phyloP scores from a whole-genome alignment of 768 basidiomycete genomes.

The Boletus reticulatus region DNA sequence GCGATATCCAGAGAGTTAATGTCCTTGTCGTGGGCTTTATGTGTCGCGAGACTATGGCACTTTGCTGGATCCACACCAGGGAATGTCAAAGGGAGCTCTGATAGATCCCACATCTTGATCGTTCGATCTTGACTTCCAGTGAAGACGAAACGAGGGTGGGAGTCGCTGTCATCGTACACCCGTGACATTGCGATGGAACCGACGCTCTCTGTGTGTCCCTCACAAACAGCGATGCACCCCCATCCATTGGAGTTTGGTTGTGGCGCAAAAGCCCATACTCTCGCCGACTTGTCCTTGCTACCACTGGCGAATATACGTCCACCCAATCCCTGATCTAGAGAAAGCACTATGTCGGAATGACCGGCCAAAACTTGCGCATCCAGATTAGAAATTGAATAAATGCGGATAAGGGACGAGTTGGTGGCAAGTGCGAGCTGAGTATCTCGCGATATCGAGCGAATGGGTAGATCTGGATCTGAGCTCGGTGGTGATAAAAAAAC shows the following conservation, averaged over 20 bases:
- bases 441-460: constrained; percentile 39
- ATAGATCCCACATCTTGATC: constrained; percentile 98
- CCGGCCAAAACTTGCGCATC: constrained; percentile 87
- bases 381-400: constrained; percentile 74
- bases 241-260: constrained; percentile 27
- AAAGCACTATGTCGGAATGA: constrained; percentile 89
- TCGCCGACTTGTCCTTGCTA: constrained; percentile 86
- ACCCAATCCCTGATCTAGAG: constrained; percentile 65
- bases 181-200: constrained; percentile 88
- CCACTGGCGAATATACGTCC: constrained; percentile 83
- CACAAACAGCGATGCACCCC: constrained; percentile 80
- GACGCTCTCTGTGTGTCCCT: constrained; percentile 92
- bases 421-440: constrained; percentile 91
- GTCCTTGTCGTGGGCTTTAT: constrained; percentile 96
- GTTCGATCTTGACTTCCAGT: constrained; percentile 97
- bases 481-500: constrained; percentile 62
- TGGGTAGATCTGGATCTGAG: constrained; percentile 18
- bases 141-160: constrained; percentile 67
- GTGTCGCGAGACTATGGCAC: constrained; percentile 78
- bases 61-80: constrained; percentile 35
- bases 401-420: constrained; percentile 91
- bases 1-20: constrained; percentile 95
- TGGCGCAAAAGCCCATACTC: constrained; percentile 65
- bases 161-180: constrained; percentile 16
- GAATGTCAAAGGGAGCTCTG: constrained; percentile 39